phyloP scores from a whole-genome alignment of 352 stramenopile genomes.

The Phytopythium oedochilum region DNA sequence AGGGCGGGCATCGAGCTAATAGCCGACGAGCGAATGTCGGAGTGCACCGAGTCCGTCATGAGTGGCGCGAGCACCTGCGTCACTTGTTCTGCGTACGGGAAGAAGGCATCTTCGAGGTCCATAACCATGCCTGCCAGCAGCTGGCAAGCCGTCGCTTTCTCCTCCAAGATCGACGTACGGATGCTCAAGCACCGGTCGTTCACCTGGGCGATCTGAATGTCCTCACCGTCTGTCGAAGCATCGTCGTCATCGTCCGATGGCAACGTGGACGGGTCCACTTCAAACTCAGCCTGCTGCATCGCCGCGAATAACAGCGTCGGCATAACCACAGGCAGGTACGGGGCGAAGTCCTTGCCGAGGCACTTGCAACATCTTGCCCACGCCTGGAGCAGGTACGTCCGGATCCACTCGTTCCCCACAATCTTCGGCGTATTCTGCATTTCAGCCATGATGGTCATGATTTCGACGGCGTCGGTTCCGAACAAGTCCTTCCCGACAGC shows the following conservation, averaged over 20 bases:
- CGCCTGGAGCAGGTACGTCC: conserved; percentile 77
- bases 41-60: conserved; percentile 81
- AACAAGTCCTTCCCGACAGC: conserved; percentile 79
- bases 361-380: conserved; percentile 76
- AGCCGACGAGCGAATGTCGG: conserved; percentile 75
- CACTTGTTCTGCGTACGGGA: conserved; percentile 83
- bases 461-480: conserved; percentile 47
- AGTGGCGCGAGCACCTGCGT: conserved; percentile 77
- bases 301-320: conserved; percentile 73
- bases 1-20: conserved; percentile 79
- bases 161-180: conserved; percentile 73
- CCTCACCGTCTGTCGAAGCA: conserved; percentile 53
- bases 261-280: conserved; percentile 60
- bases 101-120: conserved; percentile 81
- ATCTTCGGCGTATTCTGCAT: conserved; percentile 82
- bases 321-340: conserved; percentile 79
- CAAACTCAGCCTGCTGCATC: conserved; percentile 79
- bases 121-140: conserved; percentile 71
- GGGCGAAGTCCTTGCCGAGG: conserved; percentile 72
- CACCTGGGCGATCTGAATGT: conserved; percentile 81
- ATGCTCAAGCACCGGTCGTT: conserved; percentile 83
- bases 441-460: conserved; percentile 83
- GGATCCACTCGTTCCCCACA: conserved; percentile 76
- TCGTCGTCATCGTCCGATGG: conserved; percentile 57
- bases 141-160: conserved; percentile 82